Evolutionary conservation across 192 early-diverging fungal species (phyloP).

Genomic region (Coemansia reversa): DNA sequence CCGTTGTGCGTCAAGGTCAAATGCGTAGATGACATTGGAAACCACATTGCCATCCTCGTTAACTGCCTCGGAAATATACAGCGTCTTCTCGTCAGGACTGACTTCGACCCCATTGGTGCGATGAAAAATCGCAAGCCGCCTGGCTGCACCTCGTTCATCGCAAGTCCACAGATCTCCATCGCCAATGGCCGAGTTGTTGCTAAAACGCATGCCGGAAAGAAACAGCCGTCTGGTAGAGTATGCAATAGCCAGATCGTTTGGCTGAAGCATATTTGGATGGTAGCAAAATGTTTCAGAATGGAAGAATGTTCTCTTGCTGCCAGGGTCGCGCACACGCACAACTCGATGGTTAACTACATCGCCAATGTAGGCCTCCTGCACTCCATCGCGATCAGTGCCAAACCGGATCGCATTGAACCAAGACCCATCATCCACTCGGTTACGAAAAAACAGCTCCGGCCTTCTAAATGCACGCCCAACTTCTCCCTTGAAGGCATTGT

Average conservation of each 20-base stretch:
- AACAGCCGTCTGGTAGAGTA: slow-evolving; percentile 29
- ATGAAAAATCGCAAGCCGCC: slow-evolving; percentile 21
- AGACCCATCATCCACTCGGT: slow-evolving; percentile 7
- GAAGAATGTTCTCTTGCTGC: neutral
- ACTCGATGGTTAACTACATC: slow-evolving; percentile 46
- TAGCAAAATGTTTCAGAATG: slow-evolving; percentile 29
- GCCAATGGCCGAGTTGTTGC: slow-evolving; percentile 27
- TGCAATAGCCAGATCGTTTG: slow-evolving; percentile 53
- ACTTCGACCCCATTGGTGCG: slow-evolving; percentile 61
- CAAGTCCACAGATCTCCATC: slow-evolving; percentile 56
- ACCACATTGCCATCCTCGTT: slow-evolving; percentile 32
- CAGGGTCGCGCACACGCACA: slow-evolving; percentile 15
- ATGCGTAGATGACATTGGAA: slow-evolving; percentile 50
- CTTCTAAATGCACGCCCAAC: slow-evolving; percentile 7
- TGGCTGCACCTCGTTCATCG: slow-evolving; percentile 29
- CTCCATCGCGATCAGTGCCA: slow-evolving; percentile 11
- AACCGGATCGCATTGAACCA: slow-evolving; percentile 57
- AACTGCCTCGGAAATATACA: slow-evolving; percentile 56
- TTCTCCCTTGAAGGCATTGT: slow-evolving; percentile 23
- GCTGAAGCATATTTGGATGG: slow-evolving; percentile 33
- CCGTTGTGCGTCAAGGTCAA: slow-evolving; percentile 38
- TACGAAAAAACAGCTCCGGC: slow-evolving; percentile 25
- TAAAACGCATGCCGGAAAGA: slow-evolving; percentile 42
- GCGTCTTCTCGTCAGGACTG: slow-evolving; percentile 48
- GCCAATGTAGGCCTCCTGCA: slow-evolving; percentile 29